Evolutionary conservation across 2,329 filamentous ascomycete genomes (phyloP), one percentile per base, ranked within the genome.

Genomic region (Aureobasidium sp.): DNA sequence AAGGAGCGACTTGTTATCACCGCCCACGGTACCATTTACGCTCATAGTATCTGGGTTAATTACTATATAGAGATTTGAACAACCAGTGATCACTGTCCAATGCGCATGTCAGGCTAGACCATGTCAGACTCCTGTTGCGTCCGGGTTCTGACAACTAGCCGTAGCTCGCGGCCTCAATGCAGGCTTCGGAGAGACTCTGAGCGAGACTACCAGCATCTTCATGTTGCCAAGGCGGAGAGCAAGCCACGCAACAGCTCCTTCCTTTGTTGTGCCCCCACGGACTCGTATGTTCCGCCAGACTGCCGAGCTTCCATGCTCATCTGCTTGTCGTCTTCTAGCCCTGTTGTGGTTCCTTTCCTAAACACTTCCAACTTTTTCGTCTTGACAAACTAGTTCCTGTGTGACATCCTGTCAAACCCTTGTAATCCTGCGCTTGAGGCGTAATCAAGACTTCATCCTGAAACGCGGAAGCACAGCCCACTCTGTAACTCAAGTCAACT

Each of bases 401-500:
- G 42, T 58, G 54, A 58, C 54, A 58, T 34, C n/a, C 54, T 58
- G 54, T 58, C 54, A 47, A 58, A 30, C 32, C 32, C 27, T 29
- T 48, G 54, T 58, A 58, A 32, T 58, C 39, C 42, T 47, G 54
- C 54, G 32, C 41, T 37, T 27, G 41, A 47, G 54, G 30, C 54
- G 42, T 48, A 47, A 59, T 48, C 42, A 59, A 59, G 41, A 59
- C 34, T n/a, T 15, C 45, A 59, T 42, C 27, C 57, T 59, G 57
- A 59, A 59, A 59, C 57, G 57, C 57, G 34, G 45, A 59, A 49
- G 57, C 57, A 59, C 57, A 49, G 57, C 57, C 57, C 57, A 34
- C 57, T 48, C 55, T 59, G 25, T 59, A 53, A 53, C 36, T 53
- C 50, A 37, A n/a, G 36, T 59, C 29, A 36, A 50, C 57, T 58